Conservation (phyloP, 345 rosid species). For the Orychophragmus violaceus region DNA sequence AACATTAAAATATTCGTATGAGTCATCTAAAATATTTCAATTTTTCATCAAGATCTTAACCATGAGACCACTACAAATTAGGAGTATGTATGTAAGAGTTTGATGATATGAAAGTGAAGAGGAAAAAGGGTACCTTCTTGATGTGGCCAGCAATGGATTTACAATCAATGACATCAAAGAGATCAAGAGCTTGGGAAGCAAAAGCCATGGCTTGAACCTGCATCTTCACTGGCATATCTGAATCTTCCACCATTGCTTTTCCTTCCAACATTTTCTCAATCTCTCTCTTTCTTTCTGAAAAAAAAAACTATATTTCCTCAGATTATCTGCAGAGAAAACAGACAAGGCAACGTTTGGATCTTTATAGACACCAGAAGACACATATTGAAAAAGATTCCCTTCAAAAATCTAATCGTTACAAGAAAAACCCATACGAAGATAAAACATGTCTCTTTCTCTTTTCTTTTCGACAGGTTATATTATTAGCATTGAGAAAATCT, state of each 20-base stretch:
- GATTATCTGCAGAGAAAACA: neutral
- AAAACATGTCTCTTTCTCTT: neutral
- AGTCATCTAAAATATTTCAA: neutral
- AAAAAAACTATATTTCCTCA: neutral
- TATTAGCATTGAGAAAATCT: neutral
- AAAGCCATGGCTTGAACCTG: constrained; percentile 76
- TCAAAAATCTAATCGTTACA: neutral
- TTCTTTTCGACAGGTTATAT: neutral
- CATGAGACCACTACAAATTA: neutral
- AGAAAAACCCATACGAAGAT: constrained; percentile 22
- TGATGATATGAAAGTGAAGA: neutral
- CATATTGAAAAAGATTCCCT: constrained; percentile 5
- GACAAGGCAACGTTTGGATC: constrained; percentile 13
- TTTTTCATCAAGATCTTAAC: neutral
- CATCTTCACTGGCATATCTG: constrained; percentile 91
- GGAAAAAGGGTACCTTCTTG: constrained; percentile 42
- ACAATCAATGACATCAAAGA: constrained; percentile 54
- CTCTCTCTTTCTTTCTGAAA: neutral
- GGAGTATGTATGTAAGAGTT: neutral
- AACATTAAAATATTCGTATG: neutral
- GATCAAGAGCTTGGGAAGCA: constrained; percentile 75
- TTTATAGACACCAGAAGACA: constrained; percentile 15
- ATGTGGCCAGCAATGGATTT: constrained; percentile 56
- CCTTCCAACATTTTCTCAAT: constrained; percentile 58
- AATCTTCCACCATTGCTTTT: constrained; percentile 65